Base-by-base conservation (phyloP, 2,329 filamentous ascomycete genomes). In the Fusarium albidum region DNA sequence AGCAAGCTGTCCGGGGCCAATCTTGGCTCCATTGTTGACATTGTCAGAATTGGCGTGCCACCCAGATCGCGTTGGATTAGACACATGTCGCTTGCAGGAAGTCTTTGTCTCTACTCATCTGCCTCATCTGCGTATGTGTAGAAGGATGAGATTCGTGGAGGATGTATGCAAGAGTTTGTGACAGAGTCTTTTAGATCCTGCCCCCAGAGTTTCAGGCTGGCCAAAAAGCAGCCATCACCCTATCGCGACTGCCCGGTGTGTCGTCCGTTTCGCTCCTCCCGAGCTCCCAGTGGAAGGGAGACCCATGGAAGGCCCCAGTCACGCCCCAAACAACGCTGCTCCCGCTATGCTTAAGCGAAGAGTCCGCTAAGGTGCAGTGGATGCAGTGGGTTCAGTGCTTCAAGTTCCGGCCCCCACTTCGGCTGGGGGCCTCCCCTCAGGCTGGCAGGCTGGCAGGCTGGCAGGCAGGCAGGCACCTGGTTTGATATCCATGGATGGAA, bases 261-360 rank as follows among this genome's bases (percentile, higher is more conserved):
- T 55, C 32, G 54, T 52, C 50, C 46, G 49, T 59, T 62, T 44
- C 42, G 54, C 37, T 42, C 49, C 14, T 35, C 28, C 35, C 44
- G 26, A 17, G 21, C 21, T 21, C 21, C 21, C 21, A 21, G 7
- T 21, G 21, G 21, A 21, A 21, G 21, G 21, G 21, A 21, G 5
- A 21, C 21, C 44, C 25, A 29, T n/a, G 4, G 39, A 42, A 25
- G 25, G 40, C 46, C 58, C 58, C 50, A 58, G 40, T 52, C 45
- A 49, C 58, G 63, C 55, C 62, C 61, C 62, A 65, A 66, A 66
- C 55, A 56, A 52, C 52, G 35, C 60, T 37, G 50, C 63, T 55
- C 60, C 64, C 59, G 63, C 62, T 59, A 56, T 58, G 59, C 58
- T 63, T 67, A 67, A 67, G 64, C 64, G 64, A 67, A 58, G 64